Percentiles rank a stretch among this genome's conserved stretches.
These are phyloP conservation scores for Naegleria lovaniensis DNA, from an alignment of 208 protist genomes.

Conservation along the genomic window DNA sequence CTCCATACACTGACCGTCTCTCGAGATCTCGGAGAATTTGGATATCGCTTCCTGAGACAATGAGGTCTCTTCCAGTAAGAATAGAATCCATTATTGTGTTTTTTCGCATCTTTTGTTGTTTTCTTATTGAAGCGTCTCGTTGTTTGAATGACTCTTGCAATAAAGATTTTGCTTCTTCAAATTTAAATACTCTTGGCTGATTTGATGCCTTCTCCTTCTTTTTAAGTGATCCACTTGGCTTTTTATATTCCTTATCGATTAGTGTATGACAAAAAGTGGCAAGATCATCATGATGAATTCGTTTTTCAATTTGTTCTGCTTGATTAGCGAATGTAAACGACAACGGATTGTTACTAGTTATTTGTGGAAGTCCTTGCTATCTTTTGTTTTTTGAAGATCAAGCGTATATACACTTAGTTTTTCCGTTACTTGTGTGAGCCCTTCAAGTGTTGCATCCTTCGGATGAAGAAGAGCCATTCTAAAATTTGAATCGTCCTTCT, in stretches of 20 bases:
- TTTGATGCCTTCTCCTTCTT: not conserved
- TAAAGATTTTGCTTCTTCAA: not conserved
- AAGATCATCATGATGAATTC: not conserved
- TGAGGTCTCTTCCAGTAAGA: not conserved
- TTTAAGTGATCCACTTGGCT: not conserved
- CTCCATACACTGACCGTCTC: not conserved
- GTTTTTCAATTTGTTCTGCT: not conserved
- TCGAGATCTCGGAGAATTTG: not conserved
- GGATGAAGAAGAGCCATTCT: not conserved
- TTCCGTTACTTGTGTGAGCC: not conserved
- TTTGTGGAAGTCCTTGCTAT: not conserved
- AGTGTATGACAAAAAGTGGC: not conserved
- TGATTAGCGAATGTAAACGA: not conserved
- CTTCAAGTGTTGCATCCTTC: not conserved
- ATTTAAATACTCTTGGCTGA: not conserved
- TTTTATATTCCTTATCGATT: not conserved
- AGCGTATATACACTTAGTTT: not conserved
- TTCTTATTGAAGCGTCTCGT: not conserved
- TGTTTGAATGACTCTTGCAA: not conserved
- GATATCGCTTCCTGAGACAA: not conserved
- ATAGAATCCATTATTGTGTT: not conserved
- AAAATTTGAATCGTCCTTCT: constrained; percentile 1
- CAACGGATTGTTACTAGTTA: not conserved
- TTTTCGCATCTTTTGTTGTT: not conserved
- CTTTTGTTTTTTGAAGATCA: constrained; percentile 7